Conservation (phyloP, 805 yeast genomes). For the Candida mattraensis region DNA sequence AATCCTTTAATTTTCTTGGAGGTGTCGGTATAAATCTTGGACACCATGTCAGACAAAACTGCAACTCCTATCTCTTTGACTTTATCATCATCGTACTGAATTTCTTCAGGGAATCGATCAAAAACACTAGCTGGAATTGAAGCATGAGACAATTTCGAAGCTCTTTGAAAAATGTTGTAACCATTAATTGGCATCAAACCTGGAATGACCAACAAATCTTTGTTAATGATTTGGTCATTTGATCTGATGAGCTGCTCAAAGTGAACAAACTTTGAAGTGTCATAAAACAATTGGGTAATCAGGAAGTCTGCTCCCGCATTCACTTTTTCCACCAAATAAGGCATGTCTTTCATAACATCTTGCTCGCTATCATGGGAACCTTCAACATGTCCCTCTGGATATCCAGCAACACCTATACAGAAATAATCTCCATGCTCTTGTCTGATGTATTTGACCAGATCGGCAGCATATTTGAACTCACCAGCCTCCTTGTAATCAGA, state of each 20-base stretch:
- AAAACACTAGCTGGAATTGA: constrained; percentile 62
- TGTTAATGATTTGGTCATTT: constrained; percentile 36
- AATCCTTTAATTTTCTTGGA: constrained; percentile 68
- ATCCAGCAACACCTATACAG: constrained; percentile 95
- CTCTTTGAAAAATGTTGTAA: constrained; percentile 76
- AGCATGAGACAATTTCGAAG: constrained; percentile 87
- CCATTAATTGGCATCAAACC: constrained; percentile 93
- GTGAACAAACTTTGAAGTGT: constrained; percentile 68
- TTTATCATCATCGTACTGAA: constrained; percentile 70
- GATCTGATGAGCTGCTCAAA: constrained; percentile 57
- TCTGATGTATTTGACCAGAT: constrained; percentile 79
- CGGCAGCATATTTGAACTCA: constrained; percentile 77
- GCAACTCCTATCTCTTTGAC: constrained; percentile 85
- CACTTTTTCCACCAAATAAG: constrained; percentile 78
- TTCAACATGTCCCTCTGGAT: constrained; percentile 97
- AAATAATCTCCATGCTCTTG: constrained; percentile 73
- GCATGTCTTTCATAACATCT: constrained; percentile 66
- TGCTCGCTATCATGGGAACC: constrained; percentile 70
- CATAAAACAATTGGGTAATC: constrained; percentile 88
- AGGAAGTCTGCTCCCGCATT: constrained; percentile 95
- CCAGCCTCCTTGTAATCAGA: constrained; percentile 46
- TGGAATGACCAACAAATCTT: constrained; percentile 63
- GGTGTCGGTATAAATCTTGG: constrained; percentile 52
- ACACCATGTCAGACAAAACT: constrained; percentile 61
- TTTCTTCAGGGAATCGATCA: constrained; percentile 53